Conservation (phyloP, 2,329 filamentous ascomycete genomes). For the Stemphylium beticola region DNA sequence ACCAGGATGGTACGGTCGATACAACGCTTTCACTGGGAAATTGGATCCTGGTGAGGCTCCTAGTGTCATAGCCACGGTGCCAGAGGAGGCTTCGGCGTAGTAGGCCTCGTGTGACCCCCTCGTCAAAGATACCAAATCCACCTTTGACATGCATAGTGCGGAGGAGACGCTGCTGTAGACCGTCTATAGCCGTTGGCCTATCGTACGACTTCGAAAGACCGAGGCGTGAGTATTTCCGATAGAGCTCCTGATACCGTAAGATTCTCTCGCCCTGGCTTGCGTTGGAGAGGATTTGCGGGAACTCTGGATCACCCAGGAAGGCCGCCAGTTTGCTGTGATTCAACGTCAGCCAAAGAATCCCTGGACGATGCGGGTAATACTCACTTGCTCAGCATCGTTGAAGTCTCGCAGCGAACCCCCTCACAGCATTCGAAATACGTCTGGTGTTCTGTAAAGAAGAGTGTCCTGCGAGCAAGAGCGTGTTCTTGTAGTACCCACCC, state of each 20-base stretch:
- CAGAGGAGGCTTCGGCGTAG: constrained; percentile 16
- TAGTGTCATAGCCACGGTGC: constrained; percentile 2
- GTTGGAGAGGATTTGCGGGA: constrained; percentile 17
- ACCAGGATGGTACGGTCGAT: constrained; percentile 16
- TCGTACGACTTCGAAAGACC: constrained; percentile 28
- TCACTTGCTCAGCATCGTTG: constrained; percentile 24
- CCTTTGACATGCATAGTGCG: constrained; percentile 26
- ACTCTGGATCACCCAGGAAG: constrained; percentile 39
- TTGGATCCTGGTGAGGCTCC: not conserved
- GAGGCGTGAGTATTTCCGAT: constrained; percentile 36
- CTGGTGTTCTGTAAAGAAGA: constrained; percentile 34
- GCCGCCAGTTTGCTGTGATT: constrained; percentile 22
- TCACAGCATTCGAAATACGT: constrained; percentile 36
- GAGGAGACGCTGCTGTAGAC: constrained; percentile 41
- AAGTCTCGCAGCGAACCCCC: constrained; percentile 28
- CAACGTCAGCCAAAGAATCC: not conserved
- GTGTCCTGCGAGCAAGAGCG: constrained; percentile 32
- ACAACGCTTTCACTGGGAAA: constrained; percentile 1
- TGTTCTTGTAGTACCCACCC: constrained; percentile 39
- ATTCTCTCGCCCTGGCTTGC: constrained; percentile 13
- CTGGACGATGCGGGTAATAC: not conserved
- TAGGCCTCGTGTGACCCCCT: constrained; percentile 7
- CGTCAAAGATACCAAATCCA: constrained; percentile 42
- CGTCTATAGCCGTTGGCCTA: constrained; percentile 40
- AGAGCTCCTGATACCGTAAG: constrained; percentile 14